Evolutionary conservation across 2,329 filamentous ascomycete species (phyloP).

Genomic region (Torrubiellomyces zombiae): DNA sequence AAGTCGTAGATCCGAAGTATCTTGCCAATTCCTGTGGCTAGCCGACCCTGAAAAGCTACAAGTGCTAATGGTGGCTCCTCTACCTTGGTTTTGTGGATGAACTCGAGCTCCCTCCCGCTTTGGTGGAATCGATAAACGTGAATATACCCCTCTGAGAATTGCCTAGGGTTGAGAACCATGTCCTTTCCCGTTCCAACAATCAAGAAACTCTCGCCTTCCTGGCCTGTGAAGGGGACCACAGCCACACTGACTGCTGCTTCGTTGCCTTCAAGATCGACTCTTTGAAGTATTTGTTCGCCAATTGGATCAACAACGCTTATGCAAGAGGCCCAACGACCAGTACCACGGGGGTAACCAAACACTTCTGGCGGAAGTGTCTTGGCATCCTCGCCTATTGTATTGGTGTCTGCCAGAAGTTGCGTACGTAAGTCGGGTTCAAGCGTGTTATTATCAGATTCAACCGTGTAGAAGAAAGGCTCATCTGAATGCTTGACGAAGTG

Average conservation of each 20-base stretch:
- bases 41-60: slow-evolving; percentile 75
- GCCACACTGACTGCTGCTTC: slow-evolving; percentile 83
- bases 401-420: slow-evolving; percentile 57
- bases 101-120: slow-evolving; percentile 69
- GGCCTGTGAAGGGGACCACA: slow-evolving; percentile 69
- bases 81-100: slow-evolving; percentile 90
- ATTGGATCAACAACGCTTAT: slow-evolving; percentile 86
- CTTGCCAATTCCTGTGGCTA: slow-evolving; percentile 71
- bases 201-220: slow-evolving; percentile 79
- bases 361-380: slow-evolving; percentile 56
- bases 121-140: slow-evolving; percentile 83
- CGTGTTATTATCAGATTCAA: slow-evolving; percentile 84
- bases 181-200: slow-evolving; percentile 88
- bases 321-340: slow-evolving; percentile 85
- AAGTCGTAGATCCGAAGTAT: slow-evolving; percentile 79
- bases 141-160: slow-evolving; percentile 64
- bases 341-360: slow-evolving; percentile 73
- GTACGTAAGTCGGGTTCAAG: slow-evolving; percentile 58
- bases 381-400: slow-evolving; percentile 52
- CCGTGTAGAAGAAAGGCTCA: slow-evolving; percentile 77
- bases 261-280: slow-evolving; percentile 71
- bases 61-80: slow-evolving; percentile 77
- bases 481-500: slow-evolving; percentile 78
- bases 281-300: slow-evolving; percentile 52
- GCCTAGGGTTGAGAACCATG: slow-evolving; percentile 59